Evolutionary conservation across 495 filamentous ascomycete genomes (phyloP).

Genomic region (Lophiostoma macrostomum): DNA sequence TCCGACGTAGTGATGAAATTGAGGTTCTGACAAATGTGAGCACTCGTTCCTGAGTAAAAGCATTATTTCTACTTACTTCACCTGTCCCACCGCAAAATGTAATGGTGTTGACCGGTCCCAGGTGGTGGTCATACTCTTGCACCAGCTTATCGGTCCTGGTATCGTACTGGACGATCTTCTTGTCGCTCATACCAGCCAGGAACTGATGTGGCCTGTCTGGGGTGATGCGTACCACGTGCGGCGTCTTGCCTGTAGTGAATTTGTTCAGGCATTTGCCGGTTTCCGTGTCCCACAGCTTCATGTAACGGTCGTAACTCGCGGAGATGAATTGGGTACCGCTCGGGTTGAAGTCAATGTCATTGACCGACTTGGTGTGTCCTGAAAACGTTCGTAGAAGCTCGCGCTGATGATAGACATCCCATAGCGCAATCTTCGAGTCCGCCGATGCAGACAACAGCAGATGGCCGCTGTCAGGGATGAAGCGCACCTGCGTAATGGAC

Average conservation of each 20-base stretch:
- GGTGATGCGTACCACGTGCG: slow-evolving; percentile 93
- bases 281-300: slow-evolving; percentile 98
- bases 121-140: slow-evolving; percentile 97
- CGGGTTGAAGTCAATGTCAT: slow-evolving; percentile 82
- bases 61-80: neutral
- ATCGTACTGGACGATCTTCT: slow-evolving; percentile 98
- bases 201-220: slow-evolving; percentile 81
- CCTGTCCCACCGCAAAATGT: slow-evolving; percentile 80
- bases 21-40: slow-evolving; percentile 86
- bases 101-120: slow-evolving; percentile 96
- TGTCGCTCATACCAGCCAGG: slow-evolving; percentile 93
- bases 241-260: slow-evolving; percentile 89
- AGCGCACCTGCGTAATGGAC: slow-evolving; percentile 78
- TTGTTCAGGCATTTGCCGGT: slow-evolving; percentile 81
- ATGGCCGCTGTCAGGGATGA: slow-evolving; percentile 85
- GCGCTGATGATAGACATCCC: slow-evolving; percentile 85
- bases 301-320: slow-evolving; percentile 87
- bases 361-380: slow-evolving; percentile 85
- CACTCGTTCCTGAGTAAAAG: slow-evolving; percentile 55
- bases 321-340: slow-evolving; percentile 84
- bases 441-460: slow-evolving; percentile 81
- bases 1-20: slow-evolving; percentile 98
- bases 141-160: slow-evolving; percentile 77
- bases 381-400: slow-evolving; percentile 86
- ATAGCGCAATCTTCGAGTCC: slow-evolving; percentile 88